Base-by-base conservation (phyloP, 2,329 filamentous ascomycete species). In the Exserohilum rostratum region DNA sequence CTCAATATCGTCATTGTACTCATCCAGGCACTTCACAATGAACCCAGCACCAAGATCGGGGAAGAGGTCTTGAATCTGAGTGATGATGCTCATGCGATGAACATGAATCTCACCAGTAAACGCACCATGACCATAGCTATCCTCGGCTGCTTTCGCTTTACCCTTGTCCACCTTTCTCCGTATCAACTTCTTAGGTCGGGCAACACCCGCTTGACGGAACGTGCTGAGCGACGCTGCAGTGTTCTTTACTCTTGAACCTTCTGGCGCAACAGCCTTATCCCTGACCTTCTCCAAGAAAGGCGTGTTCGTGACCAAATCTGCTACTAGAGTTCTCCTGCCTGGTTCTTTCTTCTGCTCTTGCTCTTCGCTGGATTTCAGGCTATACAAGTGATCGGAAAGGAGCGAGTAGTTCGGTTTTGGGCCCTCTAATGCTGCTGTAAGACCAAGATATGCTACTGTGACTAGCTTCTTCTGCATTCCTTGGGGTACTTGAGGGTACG, bases 51-150 rank as follows among this genome's bases (percentile, higher is more conserved):
- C 92, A 9, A 98, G 80, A 58, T 96, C 86, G 0, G 93, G 91
- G 68, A 98, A 97, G 0, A 98, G 80, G 69, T 99, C 93, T 70
- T 96, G 92, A n/a, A 99, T 83, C 72, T 96, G 91, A 0, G 89
- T 89, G 46, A 98, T 86, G 44, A 93, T 85, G 65, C 89, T 93
- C 85, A 96, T 89, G 37, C 83, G 87, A 74, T 96, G 91, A 18
- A 93, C 78, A 67, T 95, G 90, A 30, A 93, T 79, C 38, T 82
- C 79, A 7, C 75, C 76, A 45, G 49, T 48, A 33, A 77, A 68
- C 9, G 68, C 63, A 2, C 68, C 67, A 50, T 78, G 71, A 1
- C 71, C 73, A 53, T 68, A 70, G 5, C 67, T 67, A 18, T 75
- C 65, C 10, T 62, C 76, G 9, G 53, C 73, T 9, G 69, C 74